Evolutionary conservation across 768 basidiomycete genomes (phyloP), one percentile per base, ranked within the genome.

Genomic region (Amanita muscaria): DNA sequence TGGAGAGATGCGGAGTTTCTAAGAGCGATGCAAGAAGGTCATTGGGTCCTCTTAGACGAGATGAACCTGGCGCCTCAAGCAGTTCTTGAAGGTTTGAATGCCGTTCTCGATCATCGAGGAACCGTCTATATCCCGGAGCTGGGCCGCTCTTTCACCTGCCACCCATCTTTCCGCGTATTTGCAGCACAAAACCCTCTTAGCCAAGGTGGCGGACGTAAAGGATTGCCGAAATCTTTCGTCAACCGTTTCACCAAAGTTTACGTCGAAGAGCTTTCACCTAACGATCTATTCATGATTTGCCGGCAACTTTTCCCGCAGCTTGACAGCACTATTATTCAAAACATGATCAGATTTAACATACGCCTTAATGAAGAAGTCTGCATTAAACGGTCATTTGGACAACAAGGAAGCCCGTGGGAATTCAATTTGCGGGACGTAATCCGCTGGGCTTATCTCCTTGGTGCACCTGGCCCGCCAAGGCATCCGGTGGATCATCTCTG

Each of bases 171-270:
- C 65, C 83, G 93, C 27, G 83, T 98, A 33, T 99, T 99, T 55
- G 96, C 94, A 3, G 93, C 96, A 2, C 96, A 99, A 60, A 99
- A 99, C 60, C 96, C 96, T 22, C 65, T 94, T 12, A 80, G 82
- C 49, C 96, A 99, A 68, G 96, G 96, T 18, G 93, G 96, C 43
- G 93, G 94, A 12, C 79, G 96, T 29, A 99, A 99, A 62, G 96
- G 96, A 15, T 73, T 99, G 5, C 96, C 96, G 0, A 94, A 89
- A 58, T 98, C 96, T 0, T 99, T 96, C 65, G 71, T 98, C 44
- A 96, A 99, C 61, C 83, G 96, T 12, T 99, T 99, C 66, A 97
- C 90, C n/a, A 93, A 92, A 60, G 96, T 98, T 31, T 91, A 91
- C 57, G 66, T 97, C 36, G 81, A 92, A 53, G 88, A 94, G 53